Evolutionary conservation across 2,329 filamentous ascomycete genomes (phyloP), one percentile per base, ranked within the genome.

Genomic region (Nothomitra cinnamomea): DNA sequence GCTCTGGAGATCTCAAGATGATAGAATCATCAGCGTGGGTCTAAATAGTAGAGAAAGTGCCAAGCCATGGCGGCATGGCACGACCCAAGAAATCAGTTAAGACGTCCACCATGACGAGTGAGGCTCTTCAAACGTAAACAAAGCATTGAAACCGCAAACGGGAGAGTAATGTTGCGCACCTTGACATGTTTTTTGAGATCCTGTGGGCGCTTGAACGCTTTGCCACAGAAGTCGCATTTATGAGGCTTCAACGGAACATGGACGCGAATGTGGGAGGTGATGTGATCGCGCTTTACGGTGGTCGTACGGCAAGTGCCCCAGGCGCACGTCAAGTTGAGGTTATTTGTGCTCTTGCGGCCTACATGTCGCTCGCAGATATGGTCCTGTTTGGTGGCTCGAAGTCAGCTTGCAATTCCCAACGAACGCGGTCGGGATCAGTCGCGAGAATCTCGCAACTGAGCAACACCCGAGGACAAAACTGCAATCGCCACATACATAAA

Each of bases 101-200:
- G 4, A 17, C 24, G 17, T 47, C 45, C 38, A 45, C 1, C 47
- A 49, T 28, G 45, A 32, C 45, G 45, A 19, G 32, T 24, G 45
- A 49, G 45, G 45, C 45, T 49, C 45, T 49, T 49, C 24, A 19
- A 35, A 28, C 28, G 32, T 32, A 49, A 21, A 49, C 25, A 24
- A 32, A 49, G 24, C n/a, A 13, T 24, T 32, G 10, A 2, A n/a
- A 2, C 5, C n/a, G 24, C 24, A 32, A 17, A 19, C 22, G n/a
- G 12, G 17, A 17, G 10, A 5, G 45, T 17, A 40, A 36, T 17
- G 47, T 28, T 32, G 53, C 67, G 58, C 67, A 78, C 75, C 73
- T 96, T 98, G 69, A 96, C 88, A 67, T 98, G 92, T 75, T 98
- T 98, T 80, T 98, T 96, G 63, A 98, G 69, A 73, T 98, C 92